These are phyloP conservation scores for Protomyces inouyei DNA, from an alignment of 1,139 yeast species.

Conservation along the genomic window DNA sequence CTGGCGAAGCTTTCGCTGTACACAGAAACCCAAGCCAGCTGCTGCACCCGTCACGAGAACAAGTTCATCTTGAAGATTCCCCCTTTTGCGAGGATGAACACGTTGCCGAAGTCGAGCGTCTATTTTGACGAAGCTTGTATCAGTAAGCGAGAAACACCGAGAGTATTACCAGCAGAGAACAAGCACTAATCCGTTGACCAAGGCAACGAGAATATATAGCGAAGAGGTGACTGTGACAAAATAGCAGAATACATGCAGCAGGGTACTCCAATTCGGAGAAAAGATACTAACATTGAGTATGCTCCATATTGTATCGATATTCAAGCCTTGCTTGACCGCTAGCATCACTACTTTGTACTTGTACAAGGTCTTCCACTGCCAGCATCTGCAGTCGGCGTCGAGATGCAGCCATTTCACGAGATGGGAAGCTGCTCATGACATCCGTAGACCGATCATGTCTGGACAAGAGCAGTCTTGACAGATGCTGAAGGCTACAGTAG, in stretches of 20 bases:
- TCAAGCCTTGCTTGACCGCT: not conserved
- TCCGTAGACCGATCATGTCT: not conserved
- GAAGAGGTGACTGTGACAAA: too few relatives aligned
- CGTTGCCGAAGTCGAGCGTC: not conserved
- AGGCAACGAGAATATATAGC: too few relatives aligned
- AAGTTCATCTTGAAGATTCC: constrained; percentile 43
- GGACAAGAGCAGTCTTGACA: not conserved
- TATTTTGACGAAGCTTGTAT: not conserved
- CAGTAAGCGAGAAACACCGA: not conserved
- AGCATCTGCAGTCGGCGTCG: too few relatives aligned
- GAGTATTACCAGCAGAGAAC: too few relatives aligned
- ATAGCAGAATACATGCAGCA: not conserved
- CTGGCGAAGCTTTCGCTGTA: constrained; percentile 48
- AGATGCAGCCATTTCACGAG: not conserved
- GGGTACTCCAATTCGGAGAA: not conserved
- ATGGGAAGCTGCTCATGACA: not conserved
- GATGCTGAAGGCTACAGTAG: not conserved
- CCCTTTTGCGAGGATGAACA: not conserved
- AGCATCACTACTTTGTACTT: not conserved
- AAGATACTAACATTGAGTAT: not conserved
- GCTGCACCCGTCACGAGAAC: constrained; percentile 81
- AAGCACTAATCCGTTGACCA: too few relatives aligned
- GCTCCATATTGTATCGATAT: not conserved
- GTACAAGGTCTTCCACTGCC: too few relatives aligned
- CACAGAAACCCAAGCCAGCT: constrained; percentile 65